Conservation (phyloP, 2,329 filamentous ascomycete genomes). For the Cryphonectria radicalis region DNA sequence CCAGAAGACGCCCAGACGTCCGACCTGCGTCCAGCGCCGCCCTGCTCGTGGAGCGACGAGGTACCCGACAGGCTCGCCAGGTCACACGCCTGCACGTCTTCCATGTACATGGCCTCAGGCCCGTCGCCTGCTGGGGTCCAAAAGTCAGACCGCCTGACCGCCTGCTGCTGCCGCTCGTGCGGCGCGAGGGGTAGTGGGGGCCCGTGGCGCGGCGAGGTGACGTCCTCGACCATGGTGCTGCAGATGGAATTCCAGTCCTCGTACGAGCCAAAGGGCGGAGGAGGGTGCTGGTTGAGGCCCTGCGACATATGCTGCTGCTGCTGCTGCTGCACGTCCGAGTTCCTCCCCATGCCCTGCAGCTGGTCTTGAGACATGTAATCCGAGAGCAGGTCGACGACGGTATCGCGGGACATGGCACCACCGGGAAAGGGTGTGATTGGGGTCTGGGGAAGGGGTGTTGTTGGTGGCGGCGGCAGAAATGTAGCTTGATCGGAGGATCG, state of each 20-base stretch:
- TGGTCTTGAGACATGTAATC: conserved; percentile 26
- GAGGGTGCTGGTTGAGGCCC: conserved; percentile 13
- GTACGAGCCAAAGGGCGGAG: conserved; percentile 21
- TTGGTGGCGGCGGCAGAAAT: conserved; percentile 6
- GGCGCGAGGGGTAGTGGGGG: conserved; percentile 23
- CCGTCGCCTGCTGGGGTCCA: conserved; percentile 25
- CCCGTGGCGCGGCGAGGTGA: conserved; percentile 22
- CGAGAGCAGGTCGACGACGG: conserved; percentile 27
- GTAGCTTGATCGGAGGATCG: conserved; percentile 19
- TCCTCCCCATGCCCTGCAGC: conserved; percentile 13
- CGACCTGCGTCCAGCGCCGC: conserved; percentile 7
- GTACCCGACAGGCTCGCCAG: conserved; percentile 18
- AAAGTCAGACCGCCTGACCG: conserved; percentile 23
- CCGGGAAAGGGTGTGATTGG: conserved; percentile 22
- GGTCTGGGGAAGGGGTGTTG: conserved; percentile 17
- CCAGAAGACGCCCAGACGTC: conserved; percentile 25
- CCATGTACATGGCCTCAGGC: conserved; percentile 26
- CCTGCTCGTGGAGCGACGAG: conserved; percentile 9
- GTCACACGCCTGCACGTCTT: conserved; percentile 27
- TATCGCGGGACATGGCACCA: conserved; percentile 19
- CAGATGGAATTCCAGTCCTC: conserved; percentile 29
- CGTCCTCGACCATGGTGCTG: conserved; percentile 28
- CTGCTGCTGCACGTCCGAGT: background rate
- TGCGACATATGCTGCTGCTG: conserved; percentile 3
- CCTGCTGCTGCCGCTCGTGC: conserved; percentile 25